These are phyloP conservation scores for Leptographium radiaticola DNA, from an alignment of 2,329 filamentous ascomycete species.

Conservation along the genomic window DNA sequence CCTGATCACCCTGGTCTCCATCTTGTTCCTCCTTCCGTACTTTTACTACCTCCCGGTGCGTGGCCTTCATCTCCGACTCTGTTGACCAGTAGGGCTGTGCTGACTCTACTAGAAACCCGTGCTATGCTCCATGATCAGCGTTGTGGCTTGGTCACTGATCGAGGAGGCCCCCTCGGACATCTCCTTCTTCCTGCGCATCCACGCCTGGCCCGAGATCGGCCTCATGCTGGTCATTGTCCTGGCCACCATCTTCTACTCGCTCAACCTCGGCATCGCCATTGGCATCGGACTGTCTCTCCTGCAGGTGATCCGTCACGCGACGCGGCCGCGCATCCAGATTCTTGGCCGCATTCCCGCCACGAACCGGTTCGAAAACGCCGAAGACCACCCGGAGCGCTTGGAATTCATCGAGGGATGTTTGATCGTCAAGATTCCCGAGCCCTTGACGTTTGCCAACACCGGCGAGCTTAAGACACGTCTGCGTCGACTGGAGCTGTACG, in stretches of 20 bases:
- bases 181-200: conserved; percentile 73
- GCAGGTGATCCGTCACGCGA: conserved; percentile 80
- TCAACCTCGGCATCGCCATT: conserved; percentile 85
- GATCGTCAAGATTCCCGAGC: conserved; percentile 96
- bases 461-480: conserved; percentile 79
- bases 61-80: conserved; percentile 9
- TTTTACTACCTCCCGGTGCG: conserved; percentile 92
- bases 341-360: conserved; percentile 79
- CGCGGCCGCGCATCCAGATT: conserved; percentile 89
- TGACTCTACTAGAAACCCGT: conserved; percentile 61
- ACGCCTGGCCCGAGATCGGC: conserved; percentile 71
- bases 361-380: conserved; percentile 75
- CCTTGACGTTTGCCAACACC: conserved; percentile 92
- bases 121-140: conserved; percentile 83
- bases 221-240: conserved; percentile 87
- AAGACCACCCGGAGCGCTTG: conserved; percentile 54
- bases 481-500: conserved; percentile 75
- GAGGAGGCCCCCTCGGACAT: conserved; percentile 94
- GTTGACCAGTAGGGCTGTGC: neutral
- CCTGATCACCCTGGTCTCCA: conserved; percentile 66
- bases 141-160: conserved; percentile 86
- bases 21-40: conserved; percentile 73
- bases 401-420: conserved; percentile 87
- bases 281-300: conserved; percentile 85
- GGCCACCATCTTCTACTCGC: conserved; percentile 87